Base-by-base conservation (phyloP, 306 rosid genomes). In the Malus orientalis region DNA sequence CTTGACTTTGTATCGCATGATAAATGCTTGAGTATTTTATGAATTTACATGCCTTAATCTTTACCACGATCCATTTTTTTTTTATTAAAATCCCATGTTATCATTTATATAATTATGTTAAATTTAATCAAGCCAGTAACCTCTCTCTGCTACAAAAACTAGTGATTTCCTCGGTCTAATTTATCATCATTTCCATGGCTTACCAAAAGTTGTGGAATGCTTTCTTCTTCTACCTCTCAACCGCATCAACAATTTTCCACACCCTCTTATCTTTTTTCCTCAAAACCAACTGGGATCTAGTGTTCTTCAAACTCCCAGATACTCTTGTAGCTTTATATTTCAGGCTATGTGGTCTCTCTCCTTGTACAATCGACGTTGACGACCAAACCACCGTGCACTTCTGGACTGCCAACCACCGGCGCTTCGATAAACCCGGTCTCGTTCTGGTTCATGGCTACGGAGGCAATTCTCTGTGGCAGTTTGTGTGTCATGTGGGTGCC, bases 381-480 rank as follows among this genome's bases (percentile, higher is more conserved):
- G 71, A 78, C 60, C 79, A 78, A 61, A 87, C 87, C 72, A 79
- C 76, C 22, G 16, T 81, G 77, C 82, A 87, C 12, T 83, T 87
- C 49, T 83, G 84, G 87, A 70, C 69, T 30, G 68, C 88, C 15
- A 78, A 62, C 11, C 74, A 23, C 25, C 29, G 55, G 11, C 76
- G 49, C 9, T 57, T 27, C 3, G 11, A 82, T 9, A 81, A 74
- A 54, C 82, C 87, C 3, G 69, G 30, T 51, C 55, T 83, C 8
- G 69, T 68, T 23, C 58, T 85, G 19, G 58, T 87, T 36, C 90
- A 87, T 51, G 83, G 88, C 20, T 87, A 77, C 29, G 85, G 85
- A 2, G 88, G 83, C 8, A 80, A 78, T 19, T 78, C 86, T 2
- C 63, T 58, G 30, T 87, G 88, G 85, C 86, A 82, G 30, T 84